A percentile compares a stretch with the other conserved stretches of the same genome.
phyloP scores from a whole-genome alignment of 1,284 basidiomycete genomes.

The Ustilago nuda region DNA sequence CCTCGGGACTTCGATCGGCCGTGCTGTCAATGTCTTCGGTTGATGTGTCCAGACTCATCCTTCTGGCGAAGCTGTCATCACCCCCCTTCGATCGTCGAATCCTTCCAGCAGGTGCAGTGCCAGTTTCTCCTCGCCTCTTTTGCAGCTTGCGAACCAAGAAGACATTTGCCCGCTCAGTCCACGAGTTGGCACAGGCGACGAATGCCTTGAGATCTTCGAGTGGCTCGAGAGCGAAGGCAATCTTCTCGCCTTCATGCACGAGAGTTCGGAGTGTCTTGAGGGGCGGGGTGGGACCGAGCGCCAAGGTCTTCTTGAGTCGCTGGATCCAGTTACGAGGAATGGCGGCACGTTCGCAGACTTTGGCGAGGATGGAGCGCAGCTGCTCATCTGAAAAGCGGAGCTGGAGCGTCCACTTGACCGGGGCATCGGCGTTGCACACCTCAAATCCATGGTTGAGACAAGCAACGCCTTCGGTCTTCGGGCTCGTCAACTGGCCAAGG shows the following conservation, averaged over 20 bases:
- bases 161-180: constrained; percentile 77
- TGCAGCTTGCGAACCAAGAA: constrained; percentile 72
- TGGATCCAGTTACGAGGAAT: constrained; percentile 81
- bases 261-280: constrained; percentile 82
- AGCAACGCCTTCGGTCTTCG: constrained; percentile 76
- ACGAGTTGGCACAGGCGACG: constrained; percentile 82
- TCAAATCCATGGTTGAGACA: constrained; percentile 87
- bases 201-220: constrained; percentile 80
- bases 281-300: constrained; percentile 75
- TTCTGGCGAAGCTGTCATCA: constrained; percentile 28
- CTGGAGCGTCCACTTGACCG: constrained; percentile 76
- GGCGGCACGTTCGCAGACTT: constrained; percentile 76
- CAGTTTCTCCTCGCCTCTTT: constrained; percentile 42
- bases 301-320: constrained; percentile 78
- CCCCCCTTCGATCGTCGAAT: constrained; percentile 70
- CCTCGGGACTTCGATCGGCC: constrained; percentile 46
- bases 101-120: constrained; percentile 77
- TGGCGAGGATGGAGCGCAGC: constrained; percentile 70
- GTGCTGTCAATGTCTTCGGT: constrained; percentile 30
- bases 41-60: constrained; percentile 25
- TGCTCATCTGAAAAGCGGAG: constrained; percentile 85
- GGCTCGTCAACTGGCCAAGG: constrained; percentile 81
- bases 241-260: constrained; percentile 86
- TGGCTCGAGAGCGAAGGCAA: constrained; percentile 80
- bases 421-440: constrained; percentile 78